Conservation (phyloP, 495 filamentous ascomycete species). For the Chaetomium cochliodes region DNA sequence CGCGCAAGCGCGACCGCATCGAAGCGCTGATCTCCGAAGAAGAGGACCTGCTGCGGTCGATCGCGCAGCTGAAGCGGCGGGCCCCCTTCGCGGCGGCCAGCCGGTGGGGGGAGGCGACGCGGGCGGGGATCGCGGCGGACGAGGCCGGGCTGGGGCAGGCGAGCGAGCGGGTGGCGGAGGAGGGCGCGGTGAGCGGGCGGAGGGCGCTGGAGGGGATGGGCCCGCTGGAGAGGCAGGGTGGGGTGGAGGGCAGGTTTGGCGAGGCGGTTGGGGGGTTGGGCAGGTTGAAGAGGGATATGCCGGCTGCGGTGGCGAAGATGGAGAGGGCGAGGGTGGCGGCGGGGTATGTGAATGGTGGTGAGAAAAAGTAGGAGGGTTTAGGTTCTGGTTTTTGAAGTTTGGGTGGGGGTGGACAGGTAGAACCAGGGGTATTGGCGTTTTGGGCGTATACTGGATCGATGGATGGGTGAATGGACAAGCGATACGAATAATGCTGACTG, state of each 20-base stretch:
- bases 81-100: conserved; percentile 61
- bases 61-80: conserved; percentile 68
- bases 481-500: neutral
- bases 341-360: conserved; percentile 49
- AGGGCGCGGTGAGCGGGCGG: conserved; percentile 28
- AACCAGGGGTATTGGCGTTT: neutral
- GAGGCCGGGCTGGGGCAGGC: conserved; percentile 46
- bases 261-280: conserved; percentile 54
- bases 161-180: conserved; percentile 24
- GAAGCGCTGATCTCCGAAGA: conserved; percentile 65
- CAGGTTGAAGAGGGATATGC: conserved; percentile 59
- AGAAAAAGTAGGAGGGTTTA: conserved; percentile 29
- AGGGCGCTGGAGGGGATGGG: conserved; percentile 30
- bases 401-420: neutral
- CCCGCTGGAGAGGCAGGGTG: conserved; percentile 47
- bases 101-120: conserved; percentile 51
- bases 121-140: conserved; percentile 44
- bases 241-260: conserved; percentile 51
- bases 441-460: neutral
- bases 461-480: too few species aligned
- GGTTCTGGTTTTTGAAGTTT: too few species aligned
- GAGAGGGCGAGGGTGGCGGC: conserved; percentile 73
- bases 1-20: conserved; percentile 64
- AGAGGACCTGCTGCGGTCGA: conserved; percentile 69
- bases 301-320: conserved; percentile 70